Evolutionary conservation across 2,329 filamentous ascomycete species (phyloP), one percentile per base, ranked within the genome.

Genomic region (Neophaeococcomyces aloes): DNA sequence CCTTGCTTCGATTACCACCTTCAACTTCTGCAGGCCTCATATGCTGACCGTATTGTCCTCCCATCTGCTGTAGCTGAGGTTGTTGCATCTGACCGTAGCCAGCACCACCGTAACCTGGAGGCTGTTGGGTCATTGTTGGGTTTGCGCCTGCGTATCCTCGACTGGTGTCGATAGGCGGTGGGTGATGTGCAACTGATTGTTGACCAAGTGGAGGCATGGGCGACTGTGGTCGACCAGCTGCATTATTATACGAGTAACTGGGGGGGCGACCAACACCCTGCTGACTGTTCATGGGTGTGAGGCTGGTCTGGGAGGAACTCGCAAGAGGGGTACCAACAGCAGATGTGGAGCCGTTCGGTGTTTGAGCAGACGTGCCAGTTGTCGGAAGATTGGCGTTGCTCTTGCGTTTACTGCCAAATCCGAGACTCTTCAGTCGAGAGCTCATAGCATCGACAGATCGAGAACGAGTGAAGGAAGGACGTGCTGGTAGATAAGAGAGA

Each of bases 1-100:
- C 85, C 72, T 95, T 95, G 70, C 82, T 94, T 61, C 86, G 79
- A 58, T 82, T 86, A 56, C 81, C 85, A 47, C 85, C 88, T 57
- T 94, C 86, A 29, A 94, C 84, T 65, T 96, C 89, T 29, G 64
- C 64, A 40, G 65, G 61, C 33, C 57, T 53, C 14, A 61, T 63
- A 53, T 55, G 59, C 37, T 55, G 53, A 31, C 53, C 52, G 14
- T 49, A 59, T 56, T 47, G 61, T 54, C 52, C 38, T 56, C 54
- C 43, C 60, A 31, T 60, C 58, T 45, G 61, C 61, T 29, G 44
- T 19, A 29, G 44, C 7, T 50, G 49, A 30, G 54, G 54, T 25
- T 48, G 49, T 5, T 3, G 31, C 34, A 41, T 44, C 31, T 46
- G 44, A 25, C 29, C 52, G 54, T 52, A 59, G 27, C 41, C 41